These are phyloP conservation scores for Trametes maxima DNA, from an alignment of 768 basidiomycete species.

Conservation along the genomic window DNA sequence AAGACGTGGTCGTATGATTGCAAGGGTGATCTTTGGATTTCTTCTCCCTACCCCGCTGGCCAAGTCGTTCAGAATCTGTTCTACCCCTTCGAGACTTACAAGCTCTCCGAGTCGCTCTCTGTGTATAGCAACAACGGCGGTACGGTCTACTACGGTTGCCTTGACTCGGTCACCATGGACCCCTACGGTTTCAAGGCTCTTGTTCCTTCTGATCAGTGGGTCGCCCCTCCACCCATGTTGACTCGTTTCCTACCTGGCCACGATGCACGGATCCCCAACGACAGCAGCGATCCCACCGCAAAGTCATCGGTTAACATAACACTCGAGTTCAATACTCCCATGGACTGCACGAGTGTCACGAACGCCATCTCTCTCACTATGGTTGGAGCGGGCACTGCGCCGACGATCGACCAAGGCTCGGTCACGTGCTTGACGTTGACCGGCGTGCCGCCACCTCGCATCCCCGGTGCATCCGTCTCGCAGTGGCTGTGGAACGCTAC, in stretches of 20 bases:
- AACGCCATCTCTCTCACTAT: conserved; percentile 64
- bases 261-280: conserved; percentile 67
- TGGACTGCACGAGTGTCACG: conserved; percentile 76
- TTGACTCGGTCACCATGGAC: conserved; percentile 63
- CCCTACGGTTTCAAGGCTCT: conserved; percentile 82
- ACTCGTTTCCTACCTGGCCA: conserved; percentile 87
- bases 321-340: conserved; percentile 76
- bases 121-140: conserved; percentile 60
- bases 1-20: conserved; percentile 67
- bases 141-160: conserved; percentile 76
- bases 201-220: conserved; percentile 71
- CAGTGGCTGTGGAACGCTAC: conserved; percentile 77
- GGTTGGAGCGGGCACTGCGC: conserved; percentile 59
- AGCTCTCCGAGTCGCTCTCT: conserved; percentile 63
- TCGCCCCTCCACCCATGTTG: conserved; percentile 67
- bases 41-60: conserved; percentile 71
- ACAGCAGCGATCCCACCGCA: conserved; percentile 51
- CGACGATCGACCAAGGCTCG: conserved; percentile 50
- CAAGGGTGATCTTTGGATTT: conserved; percentile 63
- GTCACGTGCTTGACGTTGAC: conserved; percentile 50
- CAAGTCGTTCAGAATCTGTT: conserved; percentile 72
- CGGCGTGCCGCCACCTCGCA: conserved; percentile 48
- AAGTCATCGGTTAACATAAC: conserved; percentile 57
- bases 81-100: conserved; percentile 81
- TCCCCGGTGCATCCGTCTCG: conserved; percentile 61